Evolutionary conservation across 2,329 filamentous ascomycete genomes (phyloP).

Genomic region (Penicillium polonicum): DNA sequence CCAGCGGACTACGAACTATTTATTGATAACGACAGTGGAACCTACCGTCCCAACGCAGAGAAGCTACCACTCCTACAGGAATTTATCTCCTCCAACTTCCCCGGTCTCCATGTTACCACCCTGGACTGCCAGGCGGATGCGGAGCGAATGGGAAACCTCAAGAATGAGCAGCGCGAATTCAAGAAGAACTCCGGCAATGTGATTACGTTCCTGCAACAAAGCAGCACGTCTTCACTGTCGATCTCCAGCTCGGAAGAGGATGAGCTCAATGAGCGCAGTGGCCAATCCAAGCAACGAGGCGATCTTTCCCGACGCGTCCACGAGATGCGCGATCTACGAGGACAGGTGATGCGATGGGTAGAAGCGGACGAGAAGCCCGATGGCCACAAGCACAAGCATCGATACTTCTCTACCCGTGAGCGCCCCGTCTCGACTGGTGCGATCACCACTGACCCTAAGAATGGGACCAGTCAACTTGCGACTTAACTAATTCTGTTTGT

Average conservation of each 20-base stretch:
- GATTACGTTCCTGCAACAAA: slow-evolving; percentile 55
- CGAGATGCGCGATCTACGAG: slow-evolving; percentile 40
- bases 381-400: slow-evolving; percentile 21
- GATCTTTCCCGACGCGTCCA: slow-evolving; percentile 33
- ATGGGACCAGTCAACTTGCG: background rate
- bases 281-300: slow-evolving; percentile 25
- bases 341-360: slow-evolving; percentile 38
- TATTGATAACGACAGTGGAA: slow-evolving; percentile 94
- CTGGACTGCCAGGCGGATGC: slow-evolving; percentile 73
- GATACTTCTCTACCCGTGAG: slow-evolving; percentile 16
- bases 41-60: slow-evolving; percentile 81
- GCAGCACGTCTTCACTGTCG: slow-evolving; percentile 47
- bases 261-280: slow-evolving; percentile 50
- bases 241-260: slow-evolving; percentile 59
- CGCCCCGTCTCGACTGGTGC: slow-evolving; percentile 18
- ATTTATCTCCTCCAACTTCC: slow-evolving; percentile 72
- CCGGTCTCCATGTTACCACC: slow-evolving; percentile 69
- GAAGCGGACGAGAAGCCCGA: slow-evolving; percentile 31
- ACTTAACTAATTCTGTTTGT: background rate
- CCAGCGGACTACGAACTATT: slow-evolving; percentile 73
- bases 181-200: slow-evolving; percentile 65
- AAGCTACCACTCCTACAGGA: slow-evolving; percentile 68
- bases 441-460: background rate
- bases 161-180: slow-evolving; percentile 68
- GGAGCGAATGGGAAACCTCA: slow-evolving; percentile 69